phyloP scores from a whole-genome alignment of 768 basidiomycete genomes.

The Mycena capillaripes region DNA sequence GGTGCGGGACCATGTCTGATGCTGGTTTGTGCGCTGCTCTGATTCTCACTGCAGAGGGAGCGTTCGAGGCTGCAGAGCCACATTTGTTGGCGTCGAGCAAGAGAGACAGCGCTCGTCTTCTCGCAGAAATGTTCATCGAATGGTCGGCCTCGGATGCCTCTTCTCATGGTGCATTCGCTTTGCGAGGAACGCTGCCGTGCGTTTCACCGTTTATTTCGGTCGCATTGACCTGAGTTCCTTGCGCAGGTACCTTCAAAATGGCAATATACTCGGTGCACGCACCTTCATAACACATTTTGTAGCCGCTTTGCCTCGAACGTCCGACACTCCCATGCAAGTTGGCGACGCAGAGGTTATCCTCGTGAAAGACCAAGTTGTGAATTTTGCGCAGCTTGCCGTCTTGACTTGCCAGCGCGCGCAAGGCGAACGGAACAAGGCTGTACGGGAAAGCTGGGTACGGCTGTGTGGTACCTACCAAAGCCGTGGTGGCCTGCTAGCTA shows the following conservation, averaged over 20 bases:
- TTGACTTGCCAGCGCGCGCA: constrained; percentile 90
- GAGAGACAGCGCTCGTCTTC: constrained; percentile 87
- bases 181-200: constrained; percentile 89
- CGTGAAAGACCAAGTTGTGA: constrained; percentile 83
- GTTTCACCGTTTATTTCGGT: constrained; percentile 45
- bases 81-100: constrained; percentile 91
- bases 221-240: constrained; percentile 17
- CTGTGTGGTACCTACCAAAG: constrained; percentile 89
- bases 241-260: constrained; percentile 81
- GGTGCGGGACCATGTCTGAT: constrained; percentile 55
- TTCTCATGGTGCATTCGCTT: constrained; percentile 80
- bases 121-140: constrained; percentile 89
- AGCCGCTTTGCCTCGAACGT: constrained; percentile 68
- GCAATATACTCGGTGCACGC: constrained; percentile 93
- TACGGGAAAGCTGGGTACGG: constrained; percentile 87
- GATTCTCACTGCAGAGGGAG: constrained; percentile 67
- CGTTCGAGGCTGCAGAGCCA: constrained; percentile 80
- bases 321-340: constrained; percentile 62
- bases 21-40: not conserved
- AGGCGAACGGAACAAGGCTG: constrained; percentile 81
- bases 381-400: constrained; percentile 92
- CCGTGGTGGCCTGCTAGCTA: constrained; percentile 71
- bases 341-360: constrained; percentile 75
- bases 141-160: constrained; percentile 71
- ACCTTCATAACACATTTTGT: constrained; percentile 91